Base-by-base conservation (phyloP, 768 basidiomycete species). In the Kwoniella sp. region DNA sequence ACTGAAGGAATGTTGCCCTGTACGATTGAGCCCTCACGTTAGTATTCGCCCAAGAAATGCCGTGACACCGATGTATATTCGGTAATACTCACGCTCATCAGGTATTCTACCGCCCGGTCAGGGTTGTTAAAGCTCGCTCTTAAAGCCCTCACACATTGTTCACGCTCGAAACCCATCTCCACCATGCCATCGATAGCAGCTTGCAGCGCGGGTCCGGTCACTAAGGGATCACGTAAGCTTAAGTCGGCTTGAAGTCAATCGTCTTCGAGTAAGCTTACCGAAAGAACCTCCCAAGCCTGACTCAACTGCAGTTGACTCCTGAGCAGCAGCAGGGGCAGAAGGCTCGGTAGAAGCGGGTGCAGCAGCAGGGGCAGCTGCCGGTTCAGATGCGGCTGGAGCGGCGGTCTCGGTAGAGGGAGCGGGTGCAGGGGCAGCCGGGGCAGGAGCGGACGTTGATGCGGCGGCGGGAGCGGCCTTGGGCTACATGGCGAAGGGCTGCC, bases 121-220 rank as follows among this genome's bases (percentile, higher is more conserved):
- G 96, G 91, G 82, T 99, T 98, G 82, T 99, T 99, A 83, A 86
- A 99, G 77, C 91, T 93, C 28, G 94, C 96, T 65, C 92, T 85
- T 79, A 99, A 79, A 2, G 94, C 93, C 17, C 88, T 86, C 74
- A 88, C 81, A 47, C 97, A 92, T 74, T 92, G 87, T 2, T 93
- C 93, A 41, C 88, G 85, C 65, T 86, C 85, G 73, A 94, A 98
- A 7, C 96, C 96, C 96, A 99, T 98, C 71, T 92, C 91, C 41
- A 88, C 82, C 86, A 99, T 93, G 77, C 89, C 89, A 55, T 83
- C 81, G 71, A 97, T 88, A 5, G 92, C 87, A 5, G 84, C 79
- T 78, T 97, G 88, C 2, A 97, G 85, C 2, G 85, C 88, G 0
- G 84, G 81, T 1, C 96, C 96, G 2, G 88, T 86, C 26, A 98